phyloP scores from a whole-genome alignment of 805 yeast species.

The Cyberlindnera subsufficiens region DNA sequence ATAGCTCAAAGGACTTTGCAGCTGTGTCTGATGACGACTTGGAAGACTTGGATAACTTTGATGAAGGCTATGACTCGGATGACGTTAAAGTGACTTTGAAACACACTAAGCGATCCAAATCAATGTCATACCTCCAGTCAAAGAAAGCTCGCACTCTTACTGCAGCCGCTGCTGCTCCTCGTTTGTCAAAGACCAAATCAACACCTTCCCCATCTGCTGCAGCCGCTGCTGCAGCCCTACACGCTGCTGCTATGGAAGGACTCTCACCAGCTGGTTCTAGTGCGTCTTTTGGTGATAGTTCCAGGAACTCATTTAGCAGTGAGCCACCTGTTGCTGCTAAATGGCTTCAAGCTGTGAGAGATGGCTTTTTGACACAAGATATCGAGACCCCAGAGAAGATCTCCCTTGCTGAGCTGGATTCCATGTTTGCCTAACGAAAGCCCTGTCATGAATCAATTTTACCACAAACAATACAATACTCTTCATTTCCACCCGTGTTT shows the following conservation, averaged over 20 bases:
- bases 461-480: background rate
- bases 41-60: conserved; percentile 36
- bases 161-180: conserved; percentile 81
- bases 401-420: conserved; percentile 63
- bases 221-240: conserved; percentile 70
- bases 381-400: conserved; percentile 76
- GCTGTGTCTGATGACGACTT: conserved; percentile 37
- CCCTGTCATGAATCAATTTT: no score
- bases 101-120: conserved; percentile 54
- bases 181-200: conserved; percentile 58
- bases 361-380: conserved; percentile 74
- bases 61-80: conserved; percentile 31
- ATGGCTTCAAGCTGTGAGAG: conserved; percentile 70
- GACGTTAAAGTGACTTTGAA: conserved; percentile 35
- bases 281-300: conserved; percentile 22
- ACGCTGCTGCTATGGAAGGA: conserved; percentile 57
- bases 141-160: conserved; percentile 47
- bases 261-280: conserved; percentile 34
- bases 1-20: conserved; percentile 2
- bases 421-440: conserved; percentile 29
- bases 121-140: conserved; percentile 49
- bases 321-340: conserved; percentile 39
- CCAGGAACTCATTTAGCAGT: conserved; percentile 4
- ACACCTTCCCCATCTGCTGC: conserved; percentile 59
- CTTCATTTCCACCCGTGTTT: background rate